Base-by-base conservation (phyloP, 2,329 filamentous ascomycete species). In the Fonsecaea pugnacius region DNA sequence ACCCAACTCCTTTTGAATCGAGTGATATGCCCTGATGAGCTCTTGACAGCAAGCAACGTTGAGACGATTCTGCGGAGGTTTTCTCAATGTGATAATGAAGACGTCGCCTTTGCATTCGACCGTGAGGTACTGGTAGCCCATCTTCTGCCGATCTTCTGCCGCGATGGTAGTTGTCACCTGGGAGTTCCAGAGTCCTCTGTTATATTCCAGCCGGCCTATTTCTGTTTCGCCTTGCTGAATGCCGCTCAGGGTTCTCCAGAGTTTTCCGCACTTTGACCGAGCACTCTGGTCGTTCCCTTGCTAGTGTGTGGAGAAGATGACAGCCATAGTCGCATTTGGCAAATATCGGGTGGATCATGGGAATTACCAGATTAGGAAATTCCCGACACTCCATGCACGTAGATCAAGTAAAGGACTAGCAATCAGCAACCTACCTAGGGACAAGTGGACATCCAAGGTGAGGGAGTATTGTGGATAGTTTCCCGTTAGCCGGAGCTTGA, bases 71-170 rank as follows among this genome's bases (percentile, higher is more conserved):
- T 85, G 82, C 1, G 82, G 82, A 14, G 79, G 76, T 69, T 83
- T 84, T 56, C 80, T 78, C 76, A 85, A 80, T 6, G 82, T 84
- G 56, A 85, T 78, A 57, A 85, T 75, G 72, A 82, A 85, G 70
- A 83, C 72, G 67, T 80, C 21, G 57, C 57, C 57, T 18, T 50
- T 35, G 5, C 46, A 27, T 14, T 52, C 57, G n/a, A 52, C 43
- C 9, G 32, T 27, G 27, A 60, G 46, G 30, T 62, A 62, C 12
- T 58, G 35, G 36, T 46, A 62, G 35, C 30, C 21, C 60, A 62
- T 62, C 7, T 12, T 52, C 16, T 30, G 27, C 27, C 27, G 27
- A 30, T 30, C 27, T 30, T 30, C 27, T 30, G 27, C 27, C 27
- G 27, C 27, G 27, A 30, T 30, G 27, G 27, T 30, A 30, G 27